Percentiles rank a stretch among this genome's conserved stretches.
Conservation (phyloP, 306 rosid genomes). For the Alnus glutinosa region DNA sequence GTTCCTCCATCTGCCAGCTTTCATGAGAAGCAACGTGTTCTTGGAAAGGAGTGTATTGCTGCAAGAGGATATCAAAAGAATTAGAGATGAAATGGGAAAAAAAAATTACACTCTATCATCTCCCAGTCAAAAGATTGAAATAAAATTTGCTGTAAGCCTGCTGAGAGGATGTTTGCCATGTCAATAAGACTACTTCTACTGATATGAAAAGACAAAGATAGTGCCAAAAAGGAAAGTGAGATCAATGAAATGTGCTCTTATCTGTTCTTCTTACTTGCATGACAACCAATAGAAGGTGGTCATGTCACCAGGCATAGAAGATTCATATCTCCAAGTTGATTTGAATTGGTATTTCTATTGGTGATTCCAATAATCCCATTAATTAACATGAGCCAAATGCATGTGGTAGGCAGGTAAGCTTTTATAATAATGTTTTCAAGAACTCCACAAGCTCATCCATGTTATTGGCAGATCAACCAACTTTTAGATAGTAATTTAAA, state of each 20-base stretch:
- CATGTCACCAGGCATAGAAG: constrained; percentile 13
- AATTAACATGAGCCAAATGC: constrained; percentile 22
- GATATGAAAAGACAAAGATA: constrained; percentile 7
- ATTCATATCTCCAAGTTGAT: constrained; percentile 8
- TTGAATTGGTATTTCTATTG: constrained; percentile 6
- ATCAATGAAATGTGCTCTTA: constrained; percentile 7
- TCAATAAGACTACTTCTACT: constrained; percentile 6
- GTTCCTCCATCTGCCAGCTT: constrained; percentile 84
- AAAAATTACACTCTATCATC: constrained; percentile 16
- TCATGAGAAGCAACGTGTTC: constrained; percentile 70
- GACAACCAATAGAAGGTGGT: constrained; percentile 9
- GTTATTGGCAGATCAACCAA: not conserved
- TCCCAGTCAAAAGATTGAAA: constrained; percentile 14
- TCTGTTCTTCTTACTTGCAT: not conserved
- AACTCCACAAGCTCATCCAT: not conserved
- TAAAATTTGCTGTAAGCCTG: constrained; percentile 1
- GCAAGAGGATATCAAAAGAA: constrained; percentile 41
- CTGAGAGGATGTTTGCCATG: constrained; percentile 5
- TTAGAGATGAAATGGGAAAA: constrained; percentile 10
- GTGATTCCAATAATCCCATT: constrained; percentile 8
- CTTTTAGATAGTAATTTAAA: not conserved
- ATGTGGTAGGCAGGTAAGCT: constrained; percentile 7
- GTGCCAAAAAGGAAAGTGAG: constrained; percentile 13
- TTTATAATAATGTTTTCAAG: not conserved
- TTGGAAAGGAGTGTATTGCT: constrained; percentile 76